Base-by-base conservation (phyloP, 2,329 filamentous ascomycete genomes). In the Rugonectria rugulosa region DNA sequence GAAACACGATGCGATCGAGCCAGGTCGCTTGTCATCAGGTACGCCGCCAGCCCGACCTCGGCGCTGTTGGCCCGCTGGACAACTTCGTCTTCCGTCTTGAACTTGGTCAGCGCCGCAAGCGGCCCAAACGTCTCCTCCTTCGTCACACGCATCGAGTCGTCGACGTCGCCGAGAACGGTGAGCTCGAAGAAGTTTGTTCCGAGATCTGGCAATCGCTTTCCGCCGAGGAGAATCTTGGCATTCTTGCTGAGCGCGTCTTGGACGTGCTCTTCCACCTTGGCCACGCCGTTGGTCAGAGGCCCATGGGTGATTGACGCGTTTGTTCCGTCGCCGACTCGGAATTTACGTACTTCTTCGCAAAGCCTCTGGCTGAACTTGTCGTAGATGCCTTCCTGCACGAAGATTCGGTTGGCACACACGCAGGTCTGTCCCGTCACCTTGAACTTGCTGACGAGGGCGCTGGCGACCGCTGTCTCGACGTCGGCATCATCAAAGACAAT, bases 351-450 rank as follows among this genome's bases (percentile, higher is more conserved):
- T 67, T 88, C 87, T 58, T 83, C 85, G n/a, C 84, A 82, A 57
- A 92, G 83, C 34, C 81, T 83, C 42, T 77, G 66, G 4, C 83
- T 81, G 65, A 92, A 92, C 34, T 80, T 76, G 63, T 91, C 87
- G 74, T 92, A 90, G 69, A 92, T 83, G 51, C 82, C 85, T 31
- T 80, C 78, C 72, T 92, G 89, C 5, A 92, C 81, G 71, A 87
- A 91, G 58, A 92, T 82, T n/a, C 90, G 81, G 75, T 93, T 92
- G 5, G 89, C 88, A 67, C 88, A 91, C 11, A 97, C 91, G 72
- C 92, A 97, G 0, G 92, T 96, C 79, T 97, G 92, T 29, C 92
- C 92, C 0, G 89, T 92, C 24, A 87, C 89, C 51, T 92, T 88
- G 84, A 96, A 97, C 74, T 97, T 97, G 67, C 85, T 90, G 19